Percentiles rank a stretch among this genome's conserved stretches.
phyloP scores from a whole-genome alignment of 1,139 yeast genomes.

The Yamadazyma triangularis region DNA sequence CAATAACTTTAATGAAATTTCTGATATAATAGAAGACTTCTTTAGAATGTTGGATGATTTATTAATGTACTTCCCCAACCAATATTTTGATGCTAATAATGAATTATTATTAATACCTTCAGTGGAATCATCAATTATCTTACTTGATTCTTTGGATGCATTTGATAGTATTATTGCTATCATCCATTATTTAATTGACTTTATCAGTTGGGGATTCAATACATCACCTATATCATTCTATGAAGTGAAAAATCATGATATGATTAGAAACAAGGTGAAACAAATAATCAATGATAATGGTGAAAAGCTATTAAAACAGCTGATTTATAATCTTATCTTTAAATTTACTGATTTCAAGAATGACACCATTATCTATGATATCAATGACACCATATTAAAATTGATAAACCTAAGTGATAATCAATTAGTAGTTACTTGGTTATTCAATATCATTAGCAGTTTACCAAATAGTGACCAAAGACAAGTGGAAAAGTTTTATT shows the following conservation, averaged over 20 bases:
- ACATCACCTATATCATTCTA: constrained; percentile 73
- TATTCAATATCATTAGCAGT: constrained; percentile 47
- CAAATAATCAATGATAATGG: constrained; percentile 55
- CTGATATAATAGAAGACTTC: constrained; percentile 84
- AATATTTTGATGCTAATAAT: constrained; percentile 49
- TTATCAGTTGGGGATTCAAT: constrained; percentile 78
- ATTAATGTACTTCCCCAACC: constrained; percentile 70
- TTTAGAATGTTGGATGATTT: constrained; percentile 81
- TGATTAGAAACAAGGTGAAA: constrained; percentile 47
- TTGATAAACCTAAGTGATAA: constrained; percentile 52
- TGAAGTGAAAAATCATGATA: constrained; percentile 39
- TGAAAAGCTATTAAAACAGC: constrained; percentile 45
- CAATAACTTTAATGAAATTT: constrained; percentile 38
- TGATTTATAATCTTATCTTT: constrained; percentile 65
- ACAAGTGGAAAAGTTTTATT: constrained; percentile 60
- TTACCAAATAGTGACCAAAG: constrained; percentile 64
- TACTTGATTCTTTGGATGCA: constrained; percentile 55
- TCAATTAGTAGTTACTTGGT: constrained; percentile 51
- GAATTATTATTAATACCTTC: constrained; percentile 46
- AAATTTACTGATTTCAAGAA: constrained; percentile 49
- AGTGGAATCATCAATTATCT: constrained; percentile 56
- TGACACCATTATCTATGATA: constrained; percentile 64
- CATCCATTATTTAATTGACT: constrained; percentile 73
- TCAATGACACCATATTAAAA: constrained; percentile 69
- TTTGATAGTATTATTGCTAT: constrained; percentile 68